These are phyloP conservation scores for Myotisia sp. DNA, from an alignment of 2,329 filamentous ascomycete genomes.

Conservation along the genomic window DNA sequence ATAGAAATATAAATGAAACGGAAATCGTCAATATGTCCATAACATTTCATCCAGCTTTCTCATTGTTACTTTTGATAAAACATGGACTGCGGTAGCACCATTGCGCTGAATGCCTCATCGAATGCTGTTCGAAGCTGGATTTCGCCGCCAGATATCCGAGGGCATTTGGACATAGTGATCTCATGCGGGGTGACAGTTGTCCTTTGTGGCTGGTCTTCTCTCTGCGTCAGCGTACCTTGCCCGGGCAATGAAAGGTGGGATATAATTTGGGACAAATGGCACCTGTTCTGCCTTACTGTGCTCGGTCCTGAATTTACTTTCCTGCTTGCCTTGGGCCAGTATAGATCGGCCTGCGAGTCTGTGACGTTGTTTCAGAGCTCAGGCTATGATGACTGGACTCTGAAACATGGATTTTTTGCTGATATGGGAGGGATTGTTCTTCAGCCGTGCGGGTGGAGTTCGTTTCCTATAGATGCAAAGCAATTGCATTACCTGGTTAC, in stretches of 20 bases:
- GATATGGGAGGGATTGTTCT: constrained; percentile 31
- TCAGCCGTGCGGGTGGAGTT: constrained; percentile 15
- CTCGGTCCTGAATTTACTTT: constrained; percentile 28
- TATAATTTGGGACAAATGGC: constrained; percentile 20
- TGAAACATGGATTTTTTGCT: constrained; percentile 29
- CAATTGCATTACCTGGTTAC: constrained; percentile 19
- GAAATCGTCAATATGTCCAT: no score
- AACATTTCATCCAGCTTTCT: no score
- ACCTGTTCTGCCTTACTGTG: constrained; percentile 23
- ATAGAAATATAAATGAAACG: no score
- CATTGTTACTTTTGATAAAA: no score
- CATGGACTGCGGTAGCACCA: no score
- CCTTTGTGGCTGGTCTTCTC: constrained; percentile 29
- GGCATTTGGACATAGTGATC: constrained; percentile 30
- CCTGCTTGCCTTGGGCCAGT: constrained; percentile 24
- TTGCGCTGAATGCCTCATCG: no score
- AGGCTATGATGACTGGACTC: constrained; percentile 23
- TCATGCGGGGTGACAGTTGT: constrained; percentile 28
- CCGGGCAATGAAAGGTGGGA: constrained; percentile 20
- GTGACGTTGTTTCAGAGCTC: constrained; percentile 17
- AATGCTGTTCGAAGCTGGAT: constrained; percentile 27
- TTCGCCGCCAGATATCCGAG: constrained; percentile 22
- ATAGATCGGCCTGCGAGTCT: constrained; percentile 21
- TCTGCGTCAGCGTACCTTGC: constrained; percentile 27
- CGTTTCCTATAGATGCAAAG: constrained; percentile 27